Evolutionary conservation across 495 filamentous ascomycete species (phyloP).

Genomic region (Staphylotrichum longicolle): DNA sequence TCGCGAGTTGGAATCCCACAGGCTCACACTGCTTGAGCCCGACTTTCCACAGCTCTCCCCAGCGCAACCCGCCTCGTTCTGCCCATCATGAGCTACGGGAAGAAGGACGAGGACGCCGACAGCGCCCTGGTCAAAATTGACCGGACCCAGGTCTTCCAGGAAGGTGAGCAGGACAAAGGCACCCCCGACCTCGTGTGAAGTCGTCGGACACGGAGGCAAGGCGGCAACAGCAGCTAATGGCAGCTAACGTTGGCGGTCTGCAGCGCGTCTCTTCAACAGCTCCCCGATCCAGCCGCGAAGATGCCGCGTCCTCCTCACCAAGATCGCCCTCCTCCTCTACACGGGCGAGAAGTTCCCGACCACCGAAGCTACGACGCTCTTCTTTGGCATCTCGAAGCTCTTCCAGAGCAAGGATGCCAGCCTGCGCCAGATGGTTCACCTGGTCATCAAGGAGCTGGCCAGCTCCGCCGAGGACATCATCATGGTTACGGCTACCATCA

Average conservation of each 20-base stretch:
- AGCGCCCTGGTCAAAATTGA: constrained; percentile 92
- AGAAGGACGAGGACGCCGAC: constrained; percentile 97
- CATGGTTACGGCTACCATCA: constrained; percentile 98
- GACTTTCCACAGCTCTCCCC: constrained; percentile 25
- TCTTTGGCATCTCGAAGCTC: constrained; percentile 99
- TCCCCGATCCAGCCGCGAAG: constrained; percentile 90
- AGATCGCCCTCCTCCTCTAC: constrained; percentile 94
- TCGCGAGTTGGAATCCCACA: constrained; percentile 37
- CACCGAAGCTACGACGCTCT: constrained; percentile 95
- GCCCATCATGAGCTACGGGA: constrained; percentile 86
- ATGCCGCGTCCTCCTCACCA: constrained; percentile 95
- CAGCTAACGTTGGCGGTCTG: constrained; percentile 21
- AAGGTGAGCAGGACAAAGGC: constrained; percentile 61
- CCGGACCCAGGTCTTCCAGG: constrained; percentile 97
- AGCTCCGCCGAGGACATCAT: constrained; percentile 98
- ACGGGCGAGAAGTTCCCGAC: constrained; percentile 95
- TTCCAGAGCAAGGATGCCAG: constrained; percentile 99
- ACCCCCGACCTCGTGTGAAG: too few species aligned
- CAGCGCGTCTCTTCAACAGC: constrained; percentile 95
- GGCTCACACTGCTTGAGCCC: constrained; percentile 18
- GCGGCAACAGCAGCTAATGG: constrained; percentile 20
- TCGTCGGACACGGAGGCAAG: neutral
- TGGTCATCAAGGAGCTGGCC: constrained; percentile 95
- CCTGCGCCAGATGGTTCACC: constrained; percentile 97
- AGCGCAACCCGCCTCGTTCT: constrained; percentile 24